Conservation (phyloP, 140 eudicot species). For the Bidens hawaiensis region DNA sequence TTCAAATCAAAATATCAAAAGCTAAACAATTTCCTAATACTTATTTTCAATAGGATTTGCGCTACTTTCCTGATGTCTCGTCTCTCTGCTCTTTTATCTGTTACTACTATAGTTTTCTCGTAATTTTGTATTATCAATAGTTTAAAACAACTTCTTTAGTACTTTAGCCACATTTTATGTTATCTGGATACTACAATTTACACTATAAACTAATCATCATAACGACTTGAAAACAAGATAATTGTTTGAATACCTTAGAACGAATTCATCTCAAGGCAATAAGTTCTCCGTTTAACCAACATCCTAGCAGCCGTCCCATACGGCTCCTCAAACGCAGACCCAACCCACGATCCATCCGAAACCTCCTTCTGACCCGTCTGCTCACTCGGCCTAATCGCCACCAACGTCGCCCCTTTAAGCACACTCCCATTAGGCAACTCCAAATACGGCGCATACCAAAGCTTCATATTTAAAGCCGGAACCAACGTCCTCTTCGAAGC, state of each 20-base stretch:
- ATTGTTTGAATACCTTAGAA: constrained; percentile 41
- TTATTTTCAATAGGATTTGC: too few relatives aligned
- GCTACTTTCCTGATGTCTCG: too few relatives aligned
- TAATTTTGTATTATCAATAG: too few relatives aligned
- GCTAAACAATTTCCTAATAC: constrained; percentile 3
- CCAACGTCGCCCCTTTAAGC: constrained; percentile 69
- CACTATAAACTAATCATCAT: neutral
- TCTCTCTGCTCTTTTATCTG: too few relatives aligned
- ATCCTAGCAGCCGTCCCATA: constrained; percentile 73
- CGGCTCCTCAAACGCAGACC: constrained; percentile 82
- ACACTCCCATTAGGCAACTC: constrained; percentile 62
- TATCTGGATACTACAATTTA: too few relatives aligned
- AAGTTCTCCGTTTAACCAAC: constrained; percentile 77
- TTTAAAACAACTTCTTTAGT: too few relatives aligned
- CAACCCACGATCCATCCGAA: constrained; percentile 71
- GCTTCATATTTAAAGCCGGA: constrained; percentile 79
- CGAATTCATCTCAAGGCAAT: constrained; percentile 90
- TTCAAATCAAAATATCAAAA: neutral
- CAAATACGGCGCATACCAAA: constrained; percentile 84
- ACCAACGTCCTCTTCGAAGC: constrained; percentile 69
- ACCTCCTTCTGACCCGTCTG: constrained; percentile 48
- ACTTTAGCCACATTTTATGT: too few relatives aligned
- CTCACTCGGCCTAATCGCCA: constrained; percentile 69
- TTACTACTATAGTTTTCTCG: too few relatives aligned
- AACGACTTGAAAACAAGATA: neutral